A percentile compares a stretch with the other conserved stretches of the same genome.
phyloP scores from a whole-genome alignment of 169 alveolate species.

The Plasmodium vinckei region DNA sequence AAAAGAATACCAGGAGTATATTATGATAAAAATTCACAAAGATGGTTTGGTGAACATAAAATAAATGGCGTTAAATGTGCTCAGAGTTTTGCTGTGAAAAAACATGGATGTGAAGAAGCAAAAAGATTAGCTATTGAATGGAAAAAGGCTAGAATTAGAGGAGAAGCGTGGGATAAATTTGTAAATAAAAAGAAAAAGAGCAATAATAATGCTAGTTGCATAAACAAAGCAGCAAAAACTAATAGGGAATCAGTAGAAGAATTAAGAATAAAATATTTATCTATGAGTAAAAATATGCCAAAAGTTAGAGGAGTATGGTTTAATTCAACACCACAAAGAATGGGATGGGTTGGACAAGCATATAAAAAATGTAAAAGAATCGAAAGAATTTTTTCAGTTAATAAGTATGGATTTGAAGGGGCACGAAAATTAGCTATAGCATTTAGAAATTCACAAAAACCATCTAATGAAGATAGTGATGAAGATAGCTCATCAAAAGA shows the following conservation, averaged over 20 bases:
- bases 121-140: slow-evolving; percentile 82
- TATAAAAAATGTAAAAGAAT: slow-evolving; percentile 87
- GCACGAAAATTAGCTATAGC: slow-evolving; percentile 86
- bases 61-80: slow-evolving; percentile 77
- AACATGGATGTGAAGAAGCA: slow-evolving; percentile 85
- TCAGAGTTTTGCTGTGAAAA: slow-evolving; percentile 81
- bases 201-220: slow-evolving; percentile 15
- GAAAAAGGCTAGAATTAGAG: slow-evolving; percentile 75
- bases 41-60: slow-evolving; percentile 80
- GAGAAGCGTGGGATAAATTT: slow-evolving; percentile 75
- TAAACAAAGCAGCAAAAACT: slow-evolving; percentile 42
- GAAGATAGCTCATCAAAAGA: slow-evolving; percentile 72
- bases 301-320: slow-evolving; percentile 89
- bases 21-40: slow-evolving; percentile 77
- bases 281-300: slow-evolving; percentile 84
- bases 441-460: slow-evolving; percentile 88
- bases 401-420: slow-evolving; percentile 87
- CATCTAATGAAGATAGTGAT: slow-evolving; percentile 77
- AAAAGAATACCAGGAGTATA: slow-evolving; percentile 77
- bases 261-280: slow-evolving; percentile 81
- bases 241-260: slow-evolving; percentile 79
- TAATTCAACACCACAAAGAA: slow-evolving; percentile 86
- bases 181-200: slow-evolving; percentile 56
- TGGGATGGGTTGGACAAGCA: slow-evolving; percentile 91
- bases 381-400: slow-evolving; percentile 86